phyloP scores from a whole-genome alignment of 2,329 filamentous ascomycete species.

The Claviceps maximensis region DNA sequence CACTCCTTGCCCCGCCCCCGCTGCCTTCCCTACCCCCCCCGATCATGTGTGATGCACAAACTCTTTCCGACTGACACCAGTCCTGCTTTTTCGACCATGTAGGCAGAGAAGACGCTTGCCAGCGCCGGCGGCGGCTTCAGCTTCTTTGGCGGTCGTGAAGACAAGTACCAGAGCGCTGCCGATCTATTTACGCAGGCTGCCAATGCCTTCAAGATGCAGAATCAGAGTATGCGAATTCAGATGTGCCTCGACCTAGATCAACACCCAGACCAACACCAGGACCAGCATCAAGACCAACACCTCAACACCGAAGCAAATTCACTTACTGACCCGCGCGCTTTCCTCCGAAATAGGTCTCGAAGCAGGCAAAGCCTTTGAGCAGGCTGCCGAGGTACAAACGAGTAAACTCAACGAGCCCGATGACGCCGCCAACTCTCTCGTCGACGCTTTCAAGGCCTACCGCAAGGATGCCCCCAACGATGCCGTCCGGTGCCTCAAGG shows the following conservation, averaged over 20 bases:
- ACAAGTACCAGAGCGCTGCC: constrained; percentile 82
- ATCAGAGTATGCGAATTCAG: constrained; percentile 47
- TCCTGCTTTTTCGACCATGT: constrained; percentile 9
- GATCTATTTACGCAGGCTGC: constrained; percentile 80
- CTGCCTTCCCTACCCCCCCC: neutral
- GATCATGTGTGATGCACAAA: neutral
- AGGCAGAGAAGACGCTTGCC: constrained; percentile 78
- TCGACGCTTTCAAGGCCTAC: constrained; percentile 93
- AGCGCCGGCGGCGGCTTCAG: constrained; percentile 71
- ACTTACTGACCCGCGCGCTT: neutral
- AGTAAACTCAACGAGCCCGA: constrained; percentile 79
- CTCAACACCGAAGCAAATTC: neutral
- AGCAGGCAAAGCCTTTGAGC: constrained; percentile 76
- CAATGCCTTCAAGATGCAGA: constrained; percentile 83
- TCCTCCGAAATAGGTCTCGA: constrained; percentile 49
- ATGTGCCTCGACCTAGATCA: neutral
- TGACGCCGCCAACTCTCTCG: constrained; percentile 77
- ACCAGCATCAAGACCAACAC: neutral
- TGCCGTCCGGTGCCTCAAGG: constrained; percentile 65
- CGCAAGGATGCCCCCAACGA: constrained; percentile 72
- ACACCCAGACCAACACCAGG: too few relatives aligned
- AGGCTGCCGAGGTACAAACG: constrained; percentile 68
- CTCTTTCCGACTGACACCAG: constrained; percentile 2
- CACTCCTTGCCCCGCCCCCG: constrained; percentile 8
- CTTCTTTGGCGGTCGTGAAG: constrained; percentile 74